phyloP scores from a whole-genome alignment of 768 basidiomycete species.

The Epithele typhae region DNA sequence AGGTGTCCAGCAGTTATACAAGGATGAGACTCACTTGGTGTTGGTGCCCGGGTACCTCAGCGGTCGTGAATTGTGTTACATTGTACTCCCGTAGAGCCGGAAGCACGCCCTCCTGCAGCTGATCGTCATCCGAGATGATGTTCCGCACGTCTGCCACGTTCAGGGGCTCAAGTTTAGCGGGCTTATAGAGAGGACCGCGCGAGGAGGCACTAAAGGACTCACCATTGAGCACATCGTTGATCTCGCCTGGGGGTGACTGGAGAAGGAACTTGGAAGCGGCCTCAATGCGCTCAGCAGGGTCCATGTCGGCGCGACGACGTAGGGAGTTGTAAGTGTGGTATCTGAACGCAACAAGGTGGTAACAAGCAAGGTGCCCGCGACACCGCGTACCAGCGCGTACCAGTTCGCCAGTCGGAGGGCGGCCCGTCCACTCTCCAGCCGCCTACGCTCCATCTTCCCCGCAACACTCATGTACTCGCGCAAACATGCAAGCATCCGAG shows the following conservation, averaged over 20 bases:
- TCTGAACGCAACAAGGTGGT: background rate
- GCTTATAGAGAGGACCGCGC: background rate
- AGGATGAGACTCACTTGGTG: constrained; percentile 58
- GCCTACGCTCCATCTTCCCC: too few relatives aligned
- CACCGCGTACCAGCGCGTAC: too few relatives aligned
- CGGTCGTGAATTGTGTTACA: constrained; percentile 79
- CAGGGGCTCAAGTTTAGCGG: constrained; percentile 5
- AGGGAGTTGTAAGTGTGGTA: background rate
- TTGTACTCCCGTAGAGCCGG: constrained; percentile 85
- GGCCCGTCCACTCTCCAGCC: too few relatives aligned
- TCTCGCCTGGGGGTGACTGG: constrained; percentile 93
- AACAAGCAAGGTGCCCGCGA: background rate
- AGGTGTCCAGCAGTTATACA: background rate
- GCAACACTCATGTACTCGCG: too few relatives aligned
- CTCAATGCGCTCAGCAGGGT: constrained; percentile 58
- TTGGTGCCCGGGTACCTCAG: constrained; percentile 71
- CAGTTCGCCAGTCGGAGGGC: too few relatives aligned
- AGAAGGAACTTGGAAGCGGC: constrained; percentile 76
- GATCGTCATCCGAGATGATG: constrained; percentile 83
- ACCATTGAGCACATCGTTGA: constrained; percentile 95
- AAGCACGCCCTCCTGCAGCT: constrained; percentile 72
- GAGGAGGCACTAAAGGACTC: constrained; percentile 13
- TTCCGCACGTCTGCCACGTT: constrained; percentile 71
- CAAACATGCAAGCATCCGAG: too few relatives aligned
- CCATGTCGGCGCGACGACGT: constrained; percentile 37